Conservation (phyloP, 345 rosid species). For the Citrus reticulata region DNA sequence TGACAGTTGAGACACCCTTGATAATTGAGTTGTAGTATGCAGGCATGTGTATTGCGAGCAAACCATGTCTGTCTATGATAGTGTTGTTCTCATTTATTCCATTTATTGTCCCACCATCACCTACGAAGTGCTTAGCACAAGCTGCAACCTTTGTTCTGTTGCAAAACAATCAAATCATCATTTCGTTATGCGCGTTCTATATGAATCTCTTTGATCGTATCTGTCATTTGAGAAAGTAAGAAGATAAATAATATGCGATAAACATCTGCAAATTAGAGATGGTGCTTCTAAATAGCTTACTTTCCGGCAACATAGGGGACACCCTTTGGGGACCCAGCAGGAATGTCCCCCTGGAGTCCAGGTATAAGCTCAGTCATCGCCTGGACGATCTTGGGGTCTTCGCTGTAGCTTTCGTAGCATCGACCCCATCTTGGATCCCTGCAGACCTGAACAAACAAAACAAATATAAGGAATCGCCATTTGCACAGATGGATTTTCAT, state of each 20-base stretch:
- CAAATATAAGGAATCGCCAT: neutral
- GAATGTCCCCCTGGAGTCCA: conserved; percentile 83
- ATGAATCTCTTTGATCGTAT: neutral
- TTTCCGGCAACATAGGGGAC: conserved; percentile 61
- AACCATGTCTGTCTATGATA: conserved; percentile 43
- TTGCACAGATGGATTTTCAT: neutral
- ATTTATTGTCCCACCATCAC: conserved; percentile 80
- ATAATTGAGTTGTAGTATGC: conserved; percentile 61
- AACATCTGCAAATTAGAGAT: neutral
- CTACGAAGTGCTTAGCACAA: conserved; percentile 91
- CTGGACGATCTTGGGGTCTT: conserved; percentile 65
- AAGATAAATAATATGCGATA: neutral
- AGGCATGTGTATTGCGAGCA: conserved; percentile 72
- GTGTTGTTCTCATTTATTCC: conserved; percentile 84
- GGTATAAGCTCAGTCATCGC: conserved; percentile 68
- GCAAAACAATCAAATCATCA: neutral
- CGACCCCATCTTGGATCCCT: conserved; percentile 99
- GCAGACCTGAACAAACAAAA: conserved; percentile 51
- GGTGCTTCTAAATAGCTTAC: conserved; percentile 34
- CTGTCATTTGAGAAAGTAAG: neutral
- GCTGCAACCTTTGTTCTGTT: conserved; percentile 78
- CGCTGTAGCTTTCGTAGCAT: conserved; percentile 93
- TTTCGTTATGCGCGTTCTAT: neutral
- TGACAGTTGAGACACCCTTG: conserved; percentile 82
- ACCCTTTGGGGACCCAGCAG: conserved; percentile 45